Evolutionary conservation across 768 basidiomycete species (phyloP).

Genomic region (Termitomyces sp.): DNA sequence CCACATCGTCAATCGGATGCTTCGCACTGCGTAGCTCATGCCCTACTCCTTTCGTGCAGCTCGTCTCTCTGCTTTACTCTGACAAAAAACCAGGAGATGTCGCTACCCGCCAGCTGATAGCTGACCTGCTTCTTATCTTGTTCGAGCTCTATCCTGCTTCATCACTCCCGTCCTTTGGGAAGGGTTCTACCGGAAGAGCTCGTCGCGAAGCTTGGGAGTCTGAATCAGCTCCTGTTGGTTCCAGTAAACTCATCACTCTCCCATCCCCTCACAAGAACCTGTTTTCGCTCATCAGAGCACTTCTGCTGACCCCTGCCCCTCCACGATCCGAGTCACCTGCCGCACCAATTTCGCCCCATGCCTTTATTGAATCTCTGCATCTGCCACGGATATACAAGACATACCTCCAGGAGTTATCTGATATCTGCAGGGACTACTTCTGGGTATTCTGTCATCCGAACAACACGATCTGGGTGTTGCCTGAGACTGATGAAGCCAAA

Average conservation of each 20-base stretch:
- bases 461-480: conserved; percentile 86
- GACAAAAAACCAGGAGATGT: conserved; percentile 99
- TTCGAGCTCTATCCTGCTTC: conserved; percentile 86
- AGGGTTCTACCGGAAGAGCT: conserved; percentile 17
- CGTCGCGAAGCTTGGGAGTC: conserved; percentile 59
- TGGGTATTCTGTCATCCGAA: conserved; percentile 97
- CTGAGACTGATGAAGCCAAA: conserved; percentile 76
- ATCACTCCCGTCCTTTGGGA: conserved; percentile 53
- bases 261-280: conserved; percentile 71
- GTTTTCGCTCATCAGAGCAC: conserved; percentile 69
- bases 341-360: conserved; percentile 65
- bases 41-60: conserved; percentile 83
- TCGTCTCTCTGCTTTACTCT: conserved; percentile 84
- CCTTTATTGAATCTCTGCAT: conserved; percentile 74
- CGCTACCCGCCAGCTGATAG: conserved; percentile 82
- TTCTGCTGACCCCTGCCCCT: conserved; percentile 72
- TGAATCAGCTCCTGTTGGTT: conserved; percentile 30
- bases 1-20: conserved; percentile 86
- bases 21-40: conserved; percentile 86
- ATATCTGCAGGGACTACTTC: conserved; percentile 90
- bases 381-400: conserved; percentile 72
- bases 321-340: conserved; percentile 60
- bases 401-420: conserved; percentile 80
- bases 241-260: conserved; percentile 56
- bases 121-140: conserved; percentile 81